Conservation (phyloP, 495 filamentous ascomycete genomes). For the Tuber umbilicatum region DNA sequence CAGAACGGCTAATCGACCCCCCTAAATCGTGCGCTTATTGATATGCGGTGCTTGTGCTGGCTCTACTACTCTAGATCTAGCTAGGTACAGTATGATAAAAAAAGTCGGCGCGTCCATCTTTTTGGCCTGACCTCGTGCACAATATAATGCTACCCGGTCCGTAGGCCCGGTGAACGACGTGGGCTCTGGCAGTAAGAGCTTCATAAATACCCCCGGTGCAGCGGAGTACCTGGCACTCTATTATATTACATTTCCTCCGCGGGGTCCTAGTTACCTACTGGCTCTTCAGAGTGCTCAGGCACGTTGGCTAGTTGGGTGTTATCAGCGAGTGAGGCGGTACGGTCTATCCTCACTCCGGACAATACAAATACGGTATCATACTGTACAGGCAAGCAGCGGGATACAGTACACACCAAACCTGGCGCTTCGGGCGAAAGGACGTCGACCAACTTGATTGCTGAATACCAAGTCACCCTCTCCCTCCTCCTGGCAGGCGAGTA, state of each 20-base stretch:
- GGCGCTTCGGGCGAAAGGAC: neutral
- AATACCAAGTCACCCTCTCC: neutral
- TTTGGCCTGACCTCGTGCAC: neutral
- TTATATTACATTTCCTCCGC: neutral
- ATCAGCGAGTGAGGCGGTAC: neutral
- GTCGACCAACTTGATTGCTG: neutral
- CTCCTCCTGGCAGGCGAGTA: neutral
- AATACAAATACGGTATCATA: too few relatives aligned
- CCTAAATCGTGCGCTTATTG: neutral
- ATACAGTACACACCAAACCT: neutral
- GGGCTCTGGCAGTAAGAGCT: neutral
- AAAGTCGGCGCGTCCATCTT: neutral
- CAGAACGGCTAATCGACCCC: neutral
- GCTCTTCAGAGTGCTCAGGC: neutral
- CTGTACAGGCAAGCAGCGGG: too few relatives aligned
- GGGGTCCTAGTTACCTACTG: neutral
- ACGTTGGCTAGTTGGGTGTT: neutral
- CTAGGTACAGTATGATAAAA: neutral
- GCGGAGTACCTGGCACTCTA: neutral
- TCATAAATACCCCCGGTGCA: neutral
- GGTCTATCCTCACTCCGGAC: neutral
- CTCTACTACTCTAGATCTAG: neutral
- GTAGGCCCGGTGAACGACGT: neutral
- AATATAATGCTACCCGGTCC: neutral
- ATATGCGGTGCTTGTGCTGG: neutral